Conservation (phyloP, 176 grass and related monocot genomes). For the Cenchrus americanus region DNA sequence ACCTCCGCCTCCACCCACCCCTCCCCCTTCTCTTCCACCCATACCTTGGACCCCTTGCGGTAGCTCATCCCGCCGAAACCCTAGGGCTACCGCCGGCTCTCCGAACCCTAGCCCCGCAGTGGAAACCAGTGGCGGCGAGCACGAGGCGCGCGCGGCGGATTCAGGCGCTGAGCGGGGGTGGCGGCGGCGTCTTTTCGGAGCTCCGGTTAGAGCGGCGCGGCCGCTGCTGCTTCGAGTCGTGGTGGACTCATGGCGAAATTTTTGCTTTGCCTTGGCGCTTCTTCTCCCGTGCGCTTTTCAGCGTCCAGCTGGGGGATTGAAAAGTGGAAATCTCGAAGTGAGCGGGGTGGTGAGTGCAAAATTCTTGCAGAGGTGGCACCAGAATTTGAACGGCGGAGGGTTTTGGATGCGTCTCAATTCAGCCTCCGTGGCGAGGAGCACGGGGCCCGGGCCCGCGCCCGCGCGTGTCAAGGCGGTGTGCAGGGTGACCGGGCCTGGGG, state of each 20-base stretch:
- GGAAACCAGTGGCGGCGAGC: conserved; percentile 23
- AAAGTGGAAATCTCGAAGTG: neutral
- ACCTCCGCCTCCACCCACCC: conserved; percentile 95
- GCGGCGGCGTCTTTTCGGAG: conserved; percentile 36
- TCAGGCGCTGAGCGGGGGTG: neutral
- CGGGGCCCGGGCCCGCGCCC: no score
- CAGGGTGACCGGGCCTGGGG: neutral
- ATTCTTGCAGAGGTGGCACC: conserved; percentile 5
- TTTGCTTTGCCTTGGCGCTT: conserved; percentile 65
- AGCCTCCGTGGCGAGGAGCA: conserved; percentile 25
- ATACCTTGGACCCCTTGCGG: conserved; percentile 90
- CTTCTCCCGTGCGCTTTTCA: conserved; percentile 52
- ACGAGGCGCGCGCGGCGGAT: neutral
- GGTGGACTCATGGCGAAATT: conserved; percentile 52
- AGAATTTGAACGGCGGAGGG: conserved; percentile 49
- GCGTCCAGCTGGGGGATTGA: neutral
- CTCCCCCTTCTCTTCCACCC: conserved; percentile 87
- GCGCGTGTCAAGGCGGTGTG: conserved; percentile 12
- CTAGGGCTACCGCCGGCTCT: conserved; percentile 31
- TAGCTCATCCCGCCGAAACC: conserved; percentile 81
- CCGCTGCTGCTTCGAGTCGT: conserved; percentile 27
- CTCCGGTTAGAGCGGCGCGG: conserved; percentile 35
- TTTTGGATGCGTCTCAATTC: conserved; percentile 34
- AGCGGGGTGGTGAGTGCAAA: neutral
- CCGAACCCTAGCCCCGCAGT: conserved; percentile 33